phyloP scores from a whole-genome alignment of 176 grass and related monocot species.

The Triticum turgidum region DNA sequence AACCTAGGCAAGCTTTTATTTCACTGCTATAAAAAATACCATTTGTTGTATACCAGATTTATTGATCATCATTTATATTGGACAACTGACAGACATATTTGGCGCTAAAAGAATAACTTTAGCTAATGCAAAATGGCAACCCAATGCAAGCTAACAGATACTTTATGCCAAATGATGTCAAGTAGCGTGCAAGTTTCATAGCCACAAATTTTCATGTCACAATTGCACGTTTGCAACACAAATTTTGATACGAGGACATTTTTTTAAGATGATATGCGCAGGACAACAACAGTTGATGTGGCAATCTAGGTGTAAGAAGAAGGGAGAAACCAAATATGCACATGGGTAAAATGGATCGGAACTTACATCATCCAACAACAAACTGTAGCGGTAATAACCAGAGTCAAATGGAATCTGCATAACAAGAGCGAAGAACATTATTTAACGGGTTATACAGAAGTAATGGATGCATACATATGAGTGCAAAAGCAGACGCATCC shows the following conservation, averaged over 20 bases:
- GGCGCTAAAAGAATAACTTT: not conserved
- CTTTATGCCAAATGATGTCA: not conserved
- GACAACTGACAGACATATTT: not conserved
- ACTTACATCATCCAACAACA: slow-evolving; percentile 96
- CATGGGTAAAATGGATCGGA: not conserved
- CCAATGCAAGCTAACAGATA: not conserved
- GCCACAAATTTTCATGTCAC: not conserved
- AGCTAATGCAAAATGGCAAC: not conserved
- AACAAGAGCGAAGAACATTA: slow-evolving; percentile 17
- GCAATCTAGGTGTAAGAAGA: not conserved
- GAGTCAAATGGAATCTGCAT: slow-evolving; percentile 82
- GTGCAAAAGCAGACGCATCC: not conserved
- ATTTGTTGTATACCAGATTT: not conserved
- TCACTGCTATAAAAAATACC: not conserved
- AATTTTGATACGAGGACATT: not conserved
- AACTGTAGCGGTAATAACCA: slow-evolving; percentile 59
- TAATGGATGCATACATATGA: not conserved
- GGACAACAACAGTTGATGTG: not conserved
- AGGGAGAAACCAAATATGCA: slow-evolving; percentile 5
- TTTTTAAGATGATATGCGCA: not conserved
- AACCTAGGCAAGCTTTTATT: too few species aligned
- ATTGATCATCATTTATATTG: not conserved
- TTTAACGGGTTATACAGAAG: not conserved
- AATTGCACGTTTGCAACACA: not conserved
- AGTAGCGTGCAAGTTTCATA: not conserved